Conservation (phyloP, 257 asterid species). For the Schizonepeta tenuifolia region DNA sequence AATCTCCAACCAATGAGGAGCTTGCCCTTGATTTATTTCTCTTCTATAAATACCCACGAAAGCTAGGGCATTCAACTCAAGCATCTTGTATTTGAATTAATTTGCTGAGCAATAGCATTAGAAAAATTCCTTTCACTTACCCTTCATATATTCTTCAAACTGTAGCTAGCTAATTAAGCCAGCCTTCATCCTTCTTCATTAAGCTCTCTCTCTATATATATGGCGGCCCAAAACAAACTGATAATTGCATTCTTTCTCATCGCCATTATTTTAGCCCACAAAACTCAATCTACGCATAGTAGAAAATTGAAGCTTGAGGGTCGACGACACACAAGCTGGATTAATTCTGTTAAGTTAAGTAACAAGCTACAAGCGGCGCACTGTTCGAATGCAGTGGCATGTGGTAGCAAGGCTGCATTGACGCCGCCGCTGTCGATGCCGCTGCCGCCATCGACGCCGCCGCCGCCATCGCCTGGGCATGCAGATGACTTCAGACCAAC, state of each 20-base stretch:
- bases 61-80: not conserved
- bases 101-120: not conserved
- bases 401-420: slow-evolving; percentile 23
- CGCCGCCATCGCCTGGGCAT: slow-evolving; percentile 55
- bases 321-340: too few species aligned
- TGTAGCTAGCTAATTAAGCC: too few species aligned
- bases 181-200: too few species aligned
- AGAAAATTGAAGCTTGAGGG: slow-evolving; percentile 43
- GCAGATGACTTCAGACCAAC: slow-evolving; percentile 65
- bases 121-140: too few species aligned
- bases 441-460: slow-evolving; percentile 38
- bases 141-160: not conserved
- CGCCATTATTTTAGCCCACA: slow-evolving; percentile 35
- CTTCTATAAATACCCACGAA: slow-evolving; percentile 1
- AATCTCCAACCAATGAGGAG: not conserved
- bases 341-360: too few species aligned
- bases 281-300: slow-evolving; percentile 41
- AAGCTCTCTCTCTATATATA: too few species aligned
- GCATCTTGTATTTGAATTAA: too few species aligned
- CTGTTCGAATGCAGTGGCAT: slow-evolving; percentile 1
- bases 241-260: slow-evolving; percentile 47
- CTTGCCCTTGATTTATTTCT: not conserved
- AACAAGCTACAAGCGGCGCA: not conserved
- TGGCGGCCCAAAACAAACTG: slow-evolving; percentile 40
- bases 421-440: too few species aligned